Conservation (phyloP, 768 basidiomycete genomes). For the Leccinum obscurum region DNA sequence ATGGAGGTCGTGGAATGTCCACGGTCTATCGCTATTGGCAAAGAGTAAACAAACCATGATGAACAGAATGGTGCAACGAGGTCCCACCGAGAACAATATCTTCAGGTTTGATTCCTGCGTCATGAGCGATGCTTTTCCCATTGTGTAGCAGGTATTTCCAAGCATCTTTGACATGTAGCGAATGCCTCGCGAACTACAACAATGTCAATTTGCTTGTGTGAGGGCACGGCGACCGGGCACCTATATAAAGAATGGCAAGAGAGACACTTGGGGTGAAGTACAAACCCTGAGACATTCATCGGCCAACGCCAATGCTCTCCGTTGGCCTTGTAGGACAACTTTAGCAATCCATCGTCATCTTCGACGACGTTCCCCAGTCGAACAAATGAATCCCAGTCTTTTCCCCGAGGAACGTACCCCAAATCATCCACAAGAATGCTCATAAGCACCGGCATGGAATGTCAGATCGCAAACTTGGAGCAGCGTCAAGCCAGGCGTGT, state of each 20-base stretch:
- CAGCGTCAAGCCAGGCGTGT: slow-evolving; percentile 32
- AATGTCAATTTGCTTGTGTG: slow-evolving; percentile 39
- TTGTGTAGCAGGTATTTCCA: slow-evolving; percentile 40
- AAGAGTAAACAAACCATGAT: not conserved
- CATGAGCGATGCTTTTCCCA: slow-evolving; percentile 31
- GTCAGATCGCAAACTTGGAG: slow-evolving; percentile 40
- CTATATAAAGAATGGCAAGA: slow-evolving; percentile 25
- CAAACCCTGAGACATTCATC: slow-evolving; percentile 34
- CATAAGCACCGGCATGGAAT: slow-evolving; percentile 35
- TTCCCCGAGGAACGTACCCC: slow-evolving; percentile 41
- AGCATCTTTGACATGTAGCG: slow-evolving; percentile 32
- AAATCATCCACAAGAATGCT: slow-evolving; percentile 47
- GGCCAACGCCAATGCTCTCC: slow-evolving; percentile 44
- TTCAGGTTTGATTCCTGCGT: slow-evolving; percentile 38
- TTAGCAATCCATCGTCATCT: slow-evolving; percentile 29
- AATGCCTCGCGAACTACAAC: slow-evolving; percentile 36
- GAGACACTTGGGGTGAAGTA: not conserved
- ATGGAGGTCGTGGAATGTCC: too few species aligned
- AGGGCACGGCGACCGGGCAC: slow-evolving; percentile 45
- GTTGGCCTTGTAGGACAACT: slow-evolving; percentile 20
- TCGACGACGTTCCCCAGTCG: slow-evolving; percentile 40
- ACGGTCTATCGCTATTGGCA: too few species aligned
- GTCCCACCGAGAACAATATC: slow-evolving; percentile 43
- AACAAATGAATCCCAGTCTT: slow-evolving; percentile 40
- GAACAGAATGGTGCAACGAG: not conserved